Conservation (phyloP, 2,329 filamentous ascomycete genomes). For the Diaporthe caulivora region DNA sequence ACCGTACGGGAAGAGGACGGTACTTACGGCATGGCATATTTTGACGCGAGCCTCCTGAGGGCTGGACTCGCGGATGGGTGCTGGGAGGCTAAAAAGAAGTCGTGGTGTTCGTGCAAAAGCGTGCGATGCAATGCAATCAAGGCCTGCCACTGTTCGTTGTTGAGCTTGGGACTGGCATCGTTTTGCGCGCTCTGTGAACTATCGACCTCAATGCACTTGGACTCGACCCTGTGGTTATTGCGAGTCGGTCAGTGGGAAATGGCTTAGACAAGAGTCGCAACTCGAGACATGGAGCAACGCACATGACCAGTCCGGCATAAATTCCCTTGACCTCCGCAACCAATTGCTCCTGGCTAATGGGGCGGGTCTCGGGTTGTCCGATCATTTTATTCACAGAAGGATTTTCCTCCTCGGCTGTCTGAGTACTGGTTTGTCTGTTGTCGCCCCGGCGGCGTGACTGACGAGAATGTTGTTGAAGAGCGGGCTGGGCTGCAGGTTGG, state of each 20-base stretch:
- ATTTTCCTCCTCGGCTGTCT: constrained; percentile 39
- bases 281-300: background rate
- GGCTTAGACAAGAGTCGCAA: background rate
- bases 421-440: background rate
- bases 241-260: background rate
- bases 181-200: constrained; percentile 66
- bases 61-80: constrained; percentile 82
- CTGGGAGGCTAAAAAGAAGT: constrained; percentile 88
- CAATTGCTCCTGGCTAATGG: constrained; percentile 83
- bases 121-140: constrained; percentile 86
- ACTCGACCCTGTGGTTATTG: constrained; percentile 68
- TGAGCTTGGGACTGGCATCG: constrained; percentile 59
- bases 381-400: constrained; percentile 41
- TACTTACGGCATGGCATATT: constrained; percentile 83
- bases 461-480: background rate
- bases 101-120: constrained; percentile 83
- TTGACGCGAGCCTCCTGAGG: constrained; percentile 76
- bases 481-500: constrained; percentile 3
- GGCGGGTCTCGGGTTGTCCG: constrained; percentile 71
- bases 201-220: constrained; percentile 87
- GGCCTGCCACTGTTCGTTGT: constrained; percentile 83
- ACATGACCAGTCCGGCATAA: constrained; percentile 83
- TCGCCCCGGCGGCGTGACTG: background rate
- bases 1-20: too few relatives aligned
- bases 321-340: constrained; percentile 86